Evolutionary conservation across 805 yeast species (phyloP).

Genomic region (Wickerhamiella slavikovae): DNA sequence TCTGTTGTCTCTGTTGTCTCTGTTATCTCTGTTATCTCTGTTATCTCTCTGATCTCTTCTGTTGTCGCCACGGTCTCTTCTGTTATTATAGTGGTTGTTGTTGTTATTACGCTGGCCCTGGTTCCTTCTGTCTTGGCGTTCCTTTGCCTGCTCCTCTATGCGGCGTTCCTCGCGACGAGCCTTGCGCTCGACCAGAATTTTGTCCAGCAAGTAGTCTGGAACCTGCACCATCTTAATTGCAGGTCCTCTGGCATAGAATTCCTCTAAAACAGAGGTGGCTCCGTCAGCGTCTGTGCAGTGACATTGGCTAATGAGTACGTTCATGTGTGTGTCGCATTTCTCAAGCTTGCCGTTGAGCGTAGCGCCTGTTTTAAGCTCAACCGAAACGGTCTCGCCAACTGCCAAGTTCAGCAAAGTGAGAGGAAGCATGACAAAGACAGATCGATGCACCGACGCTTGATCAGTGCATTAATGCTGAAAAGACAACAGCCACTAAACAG

Average conservation of each 20-base stretch:
- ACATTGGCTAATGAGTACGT: constrained; percentile 61
- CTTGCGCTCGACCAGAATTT: constrained; percentile 20
- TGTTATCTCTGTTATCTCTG: no score
- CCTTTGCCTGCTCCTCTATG: constrained; percentile 2
- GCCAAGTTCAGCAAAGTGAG: constrained; percentile 77
- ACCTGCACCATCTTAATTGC: constrained; percentile 23
- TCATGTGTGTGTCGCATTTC: constrained; percentile 93
- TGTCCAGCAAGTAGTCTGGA: constrained; percentile 21
- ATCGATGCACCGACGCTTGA: no score
- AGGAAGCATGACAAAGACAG: constrained; percentile 51
- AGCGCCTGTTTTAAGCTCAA: constrained; percentile 84
- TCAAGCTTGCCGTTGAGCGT: constrained; percentile 65
- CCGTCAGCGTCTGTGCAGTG: constrained; percentile 19
- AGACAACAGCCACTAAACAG: neutral
- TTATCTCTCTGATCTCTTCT: no score
- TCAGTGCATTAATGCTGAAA: neutral
- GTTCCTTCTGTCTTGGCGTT: no score
- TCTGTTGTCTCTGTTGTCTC: no score
- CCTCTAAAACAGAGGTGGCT: constrained; percentile 6
- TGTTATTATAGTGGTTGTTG: no score
- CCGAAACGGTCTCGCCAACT: constrained; percentile 67
- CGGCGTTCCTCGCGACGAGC: constrained; percentile 18
- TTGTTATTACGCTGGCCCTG: no score
- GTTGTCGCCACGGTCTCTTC: no score
- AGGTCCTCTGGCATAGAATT: constrained; percentile 10